Conservation (phyloP, 2,329 filamentous ascomycete species). For the Hymenoscyphus linearis region DNA sequence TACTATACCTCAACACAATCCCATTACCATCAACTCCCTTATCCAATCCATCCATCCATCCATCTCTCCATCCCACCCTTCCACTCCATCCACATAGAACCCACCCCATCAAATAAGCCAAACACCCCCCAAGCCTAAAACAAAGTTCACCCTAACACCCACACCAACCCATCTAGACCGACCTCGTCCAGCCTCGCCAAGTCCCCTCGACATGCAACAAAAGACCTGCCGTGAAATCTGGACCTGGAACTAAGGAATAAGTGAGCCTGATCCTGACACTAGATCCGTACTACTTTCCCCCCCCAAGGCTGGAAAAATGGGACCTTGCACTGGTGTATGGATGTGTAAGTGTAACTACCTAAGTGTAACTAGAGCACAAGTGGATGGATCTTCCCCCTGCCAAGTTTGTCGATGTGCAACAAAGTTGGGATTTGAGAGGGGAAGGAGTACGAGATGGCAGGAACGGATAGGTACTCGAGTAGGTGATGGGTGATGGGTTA, state of each 20-base stretch:
- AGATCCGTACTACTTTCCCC: no score
- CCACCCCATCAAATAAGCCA: neutral
- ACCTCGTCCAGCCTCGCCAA: neutral
- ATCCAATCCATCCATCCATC: no score
- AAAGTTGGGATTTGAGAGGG: neutral
- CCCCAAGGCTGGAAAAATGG: no score
- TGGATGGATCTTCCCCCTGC: neutral
- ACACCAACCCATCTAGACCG: neutral
- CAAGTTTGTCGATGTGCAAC: conserved; percentile 5
- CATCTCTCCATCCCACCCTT: neutral
- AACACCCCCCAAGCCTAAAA: neutral
- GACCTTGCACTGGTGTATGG: no score
- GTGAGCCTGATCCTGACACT: no score
- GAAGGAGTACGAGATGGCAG: no score
- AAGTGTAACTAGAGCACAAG: neutral
- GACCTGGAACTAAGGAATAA: neutral
- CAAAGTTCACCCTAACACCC: neutral
- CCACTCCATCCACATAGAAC: neutral
- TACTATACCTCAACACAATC: neutral
- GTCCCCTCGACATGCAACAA: conserved; percentile 4
- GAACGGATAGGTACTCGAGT: no score
- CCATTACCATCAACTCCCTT: neutral
- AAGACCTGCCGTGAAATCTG: neutral
- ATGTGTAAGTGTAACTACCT: no score
- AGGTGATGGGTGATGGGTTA: no score